A percentile compares a stretch with the other conserved stretches of the same genome.
These are phyloP conservation scores for Lepidium sativum DNA, from an alignment of 345 rosid species.

Conservation along the genomic window DNA sequence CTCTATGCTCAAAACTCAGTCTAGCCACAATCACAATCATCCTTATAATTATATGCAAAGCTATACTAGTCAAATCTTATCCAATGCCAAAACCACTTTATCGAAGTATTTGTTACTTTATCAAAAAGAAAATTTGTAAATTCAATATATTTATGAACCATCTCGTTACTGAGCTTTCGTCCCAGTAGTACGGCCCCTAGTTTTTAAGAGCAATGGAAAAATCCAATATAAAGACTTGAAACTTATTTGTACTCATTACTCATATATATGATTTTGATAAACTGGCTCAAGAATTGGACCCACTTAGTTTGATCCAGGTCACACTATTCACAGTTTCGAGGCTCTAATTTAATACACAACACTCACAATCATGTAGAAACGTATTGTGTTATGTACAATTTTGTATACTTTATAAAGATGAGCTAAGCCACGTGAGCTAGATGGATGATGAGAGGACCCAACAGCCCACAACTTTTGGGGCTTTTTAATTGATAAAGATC, in stretches of 20 bases:
- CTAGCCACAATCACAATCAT: conserved; percentile 21
- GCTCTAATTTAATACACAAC: conserved; percentile 9
- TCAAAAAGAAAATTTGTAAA: too few relatives aligned
- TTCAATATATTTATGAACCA: background rate
- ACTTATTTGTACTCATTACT: background rate
- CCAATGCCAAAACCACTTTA: background rate
- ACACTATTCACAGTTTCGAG: conserved; percentile 23
- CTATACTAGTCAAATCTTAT: conserved; percentile 17
- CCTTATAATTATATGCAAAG: conserved; percentile 19
- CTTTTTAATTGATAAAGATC: too few relatives aligned
- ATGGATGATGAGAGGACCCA: conserved; percentile 19
- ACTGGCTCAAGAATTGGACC: conserved; percentile 12
- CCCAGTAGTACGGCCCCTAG: conserved; percentile 26
- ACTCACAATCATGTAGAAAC: conserved; percentile 5
- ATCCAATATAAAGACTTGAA: conserved; percentile 2
- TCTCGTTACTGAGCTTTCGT: background rate
- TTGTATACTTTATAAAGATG: background rate
- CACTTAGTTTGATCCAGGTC: conserved; percentile 14
- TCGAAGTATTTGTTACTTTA: background rate
- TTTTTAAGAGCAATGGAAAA: conserved; percentile 2
- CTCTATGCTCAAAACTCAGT: background rate
- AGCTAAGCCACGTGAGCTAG: conserved; percentile 27
- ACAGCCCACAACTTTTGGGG: conserved; percentile 26
- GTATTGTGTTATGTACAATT: background rate
- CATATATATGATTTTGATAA: background rate